Conservation (phyloP, 2,329 filamentous ascomycete species). For the Alternaria infectoria region DNA sequence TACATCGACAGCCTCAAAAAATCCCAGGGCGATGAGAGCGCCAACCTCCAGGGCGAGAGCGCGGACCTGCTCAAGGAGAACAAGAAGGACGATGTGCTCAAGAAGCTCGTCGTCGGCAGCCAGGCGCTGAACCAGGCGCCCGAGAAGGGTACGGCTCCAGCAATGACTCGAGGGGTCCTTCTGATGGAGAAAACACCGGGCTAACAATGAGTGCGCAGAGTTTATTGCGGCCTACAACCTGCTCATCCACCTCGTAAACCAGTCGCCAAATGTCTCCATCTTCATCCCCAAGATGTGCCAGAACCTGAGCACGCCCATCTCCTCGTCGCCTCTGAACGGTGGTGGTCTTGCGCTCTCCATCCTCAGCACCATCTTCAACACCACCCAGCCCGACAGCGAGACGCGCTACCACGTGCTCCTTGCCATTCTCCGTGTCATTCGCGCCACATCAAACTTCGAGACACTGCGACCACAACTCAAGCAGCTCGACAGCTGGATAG, state of each 20-base stretch:
- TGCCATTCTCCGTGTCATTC: constrained; percentile 84
- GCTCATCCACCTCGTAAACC: constrained; percentile 88
- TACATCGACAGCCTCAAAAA: constrained; percentile 87
- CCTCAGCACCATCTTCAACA: constrained; percentile 96
- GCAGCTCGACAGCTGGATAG: constrained; percentile 81
- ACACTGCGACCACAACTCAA: constrained; percentile 82
- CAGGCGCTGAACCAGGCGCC: constrained; percentile 79
- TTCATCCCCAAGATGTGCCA: constrained; percentile 88
- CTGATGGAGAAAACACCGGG: constrained; percentile 10
- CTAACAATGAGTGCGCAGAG: constrained; percentile 61
- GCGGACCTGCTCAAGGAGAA: constrained; percentile 70
- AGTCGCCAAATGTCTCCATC: constrained; percentile 83
- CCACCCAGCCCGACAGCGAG: constrained; percentile 73
- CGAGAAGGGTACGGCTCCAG: constrained; percentile 71
- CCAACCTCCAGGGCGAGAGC: constrained; percentile 65
- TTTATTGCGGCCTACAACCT: constrained; percentile 97
- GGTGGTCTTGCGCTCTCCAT: constrained; percentile 85
- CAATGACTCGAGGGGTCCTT: constrained; percentile 1
- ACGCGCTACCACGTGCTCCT: constrained; percentile 90
- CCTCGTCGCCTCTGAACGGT: constrained; percentile 84
- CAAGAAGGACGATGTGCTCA: constrained; percentile 82
- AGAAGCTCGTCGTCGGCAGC: constrained; percentile 85
- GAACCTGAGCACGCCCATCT: constrained; percentile 83
- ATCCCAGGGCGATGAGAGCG: constrained; percentile 59
- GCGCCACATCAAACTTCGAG: constrained; percentile 72